Conservation (phyloP, 2,329 filamentous ascomycete genomes). For the Trichophyton benhamiae region DNA sequence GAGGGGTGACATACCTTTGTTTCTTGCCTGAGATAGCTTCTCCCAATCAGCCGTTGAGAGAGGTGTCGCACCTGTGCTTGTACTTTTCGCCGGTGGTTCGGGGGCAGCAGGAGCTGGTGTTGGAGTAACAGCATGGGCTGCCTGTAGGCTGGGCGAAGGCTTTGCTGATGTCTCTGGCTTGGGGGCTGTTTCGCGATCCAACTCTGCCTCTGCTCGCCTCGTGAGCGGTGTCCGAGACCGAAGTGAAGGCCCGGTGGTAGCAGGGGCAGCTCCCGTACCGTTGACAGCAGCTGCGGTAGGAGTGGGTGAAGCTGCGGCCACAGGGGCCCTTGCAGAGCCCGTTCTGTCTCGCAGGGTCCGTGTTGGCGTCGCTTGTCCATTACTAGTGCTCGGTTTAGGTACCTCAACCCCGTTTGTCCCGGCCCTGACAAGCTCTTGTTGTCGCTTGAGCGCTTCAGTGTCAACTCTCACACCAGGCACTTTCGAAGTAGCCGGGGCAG, state of each 20-base stretch:
- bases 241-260: not conserved
- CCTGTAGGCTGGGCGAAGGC: not conserved
- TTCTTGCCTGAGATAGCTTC: not conserved
- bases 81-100: not conserved
- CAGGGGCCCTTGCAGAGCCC: not conserved
- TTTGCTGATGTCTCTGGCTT: not conserved
- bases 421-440: slow-evolving; percentile 40
- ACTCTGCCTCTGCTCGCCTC: not conserved
- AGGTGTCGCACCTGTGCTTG: not conserved
- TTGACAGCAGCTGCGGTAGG: not conserved
- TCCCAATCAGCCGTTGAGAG: not conserved
- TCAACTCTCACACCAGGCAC: slow-evolving; percentile 41
- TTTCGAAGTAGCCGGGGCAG: slow-evolving; percentile 28
- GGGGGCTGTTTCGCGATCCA: not conserved
- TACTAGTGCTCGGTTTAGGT: slow-evolving; percentile 1
- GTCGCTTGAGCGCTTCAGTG: slow-evolving; percentile 41
- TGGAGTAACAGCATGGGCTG: not conserved
- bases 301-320: slow-evolving; percentile 4
- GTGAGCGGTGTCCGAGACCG: not conserved
- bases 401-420: slow-evolving; percentile 26
- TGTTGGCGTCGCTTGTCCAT: slow-evolving; percentile 15
- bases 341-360: slow-evolving; percentile 28
- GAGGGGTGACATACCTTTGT: not conserved
- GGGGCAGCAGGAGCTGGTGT: not conserved
- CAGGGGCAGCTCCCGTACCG: not conserved